Evolutionary conservation across 805 yeast species (phyloP).

Genomic region (Saturnispora hagleri): DNA sequence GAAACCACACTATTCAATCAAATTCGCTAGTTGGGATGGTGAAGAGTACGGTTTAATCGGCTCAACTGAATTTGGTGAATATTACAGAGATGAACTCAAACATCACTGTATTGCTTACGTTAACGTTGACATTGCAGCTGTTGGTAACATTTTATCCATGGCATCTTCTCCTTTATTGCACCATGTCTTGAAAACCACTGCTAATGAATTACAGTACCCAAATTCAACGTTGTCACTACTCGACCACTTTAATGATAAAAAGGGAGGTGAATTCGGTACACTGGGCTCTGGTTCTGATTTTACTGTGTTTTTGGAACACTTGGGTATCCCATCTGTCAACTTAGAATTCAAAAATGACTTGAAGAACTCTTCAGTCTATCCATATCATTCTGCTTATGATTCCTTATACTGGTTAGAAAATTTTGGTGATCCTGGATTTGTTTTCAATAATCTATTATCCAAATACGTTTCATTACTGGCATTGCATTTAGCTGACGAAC

Average conservation of each 20-base stretch:
- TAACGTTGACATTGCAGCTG: constrained; percentile 57
- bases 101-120: constrained; percentile 54
- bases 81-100: constrained; percentile 36
- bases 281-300: constrained; percentile 70
- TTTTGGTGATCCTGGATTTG: constrained; percentile 55
- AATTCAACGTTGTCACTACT: constrained; percentile 23
- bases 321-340: constrained; percentile 55
- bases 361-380: constrained; percentile 50
- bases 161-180: constrained; percentile 54
- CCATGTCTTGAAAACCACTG: constrained; percentile 34
- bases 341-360: constrained; percentile 39
- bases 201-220: constrained; percentile 43
- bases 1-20: constrained; percentile 64
- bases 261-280: constrained; percentile 31
- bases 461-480: constrained; percentile 43
- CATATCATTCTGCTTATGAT: constrained; percentile 70
- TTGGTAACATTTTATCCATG: constrained; percentile 44
- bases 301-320: constrained; percentile 49
- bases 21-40: constrained; percentile 75
- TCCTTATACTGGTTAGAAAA: constrained; percentile 62
- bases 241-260: constrained; percentile 29
- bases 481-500: constrained; percentile 39
- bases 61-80: constrained; percentile 71
- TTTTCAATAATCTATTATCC: constrained; percentile 46
- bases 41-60: constrained; percentile 69